Conservation (phyloP, 495 filamentous ascomycete genomes). For the Aspergillus conjunctus region DNA sequence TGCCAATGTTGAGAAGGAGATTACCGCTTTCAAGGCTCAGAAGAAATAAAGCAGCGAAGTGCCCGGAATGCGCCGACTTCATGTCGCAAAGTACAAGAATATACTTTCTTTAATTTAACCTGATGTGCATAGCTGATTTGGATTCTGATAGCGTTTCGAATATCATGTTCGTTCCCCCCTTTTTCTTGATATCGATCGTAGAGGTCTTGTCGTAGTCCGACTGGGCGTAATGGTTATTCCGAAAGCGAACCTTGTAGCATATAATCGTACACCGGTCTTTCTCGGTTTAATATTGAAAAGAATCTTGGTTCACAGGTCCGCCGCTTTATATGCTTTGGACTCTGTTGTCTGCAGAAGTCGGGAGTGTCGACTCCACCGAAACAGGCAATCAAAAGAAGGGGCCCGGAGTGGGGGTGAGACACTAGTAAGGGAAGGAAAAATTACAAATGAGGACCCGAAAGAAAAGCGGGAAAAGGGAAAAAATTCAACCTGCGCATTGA, state of each 20-base stretch:
- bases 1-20: conserved; percentile 69
- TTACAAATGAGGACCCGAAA: neutral
- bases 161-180: neutral
- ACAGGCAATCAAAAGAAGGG: conserved; percentile 7
- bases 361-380: conserved; percentile 4
- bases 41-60: conserved; percentile 20
- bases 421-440: conserved; percentile 1
- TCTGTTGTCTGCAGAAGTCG: neutral
- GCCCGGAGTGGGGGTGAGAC: conserved; percentile 6
- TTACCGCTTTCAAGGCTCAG: conserved; percentile 43
- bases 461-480: neutral
- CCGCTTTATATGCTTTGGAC: neutral
- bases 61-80: neutral
- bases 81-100: neutral
- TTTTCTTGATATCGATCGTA: too few species aligned
- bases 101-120: neutral
- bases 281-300: neutral
- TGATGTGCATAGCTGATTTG: neutral
- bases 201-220: too few species aligned
- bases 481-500: neutral
- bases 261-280: neutral
- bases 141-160: neutral
- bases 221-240: too few species aligned
- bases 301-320: neutral
- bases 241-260: neutral